phyloP scores from a whole-genome alignment of 2,329 filamentous ascomycete species.

The Sporothrix sp. region DNA sequence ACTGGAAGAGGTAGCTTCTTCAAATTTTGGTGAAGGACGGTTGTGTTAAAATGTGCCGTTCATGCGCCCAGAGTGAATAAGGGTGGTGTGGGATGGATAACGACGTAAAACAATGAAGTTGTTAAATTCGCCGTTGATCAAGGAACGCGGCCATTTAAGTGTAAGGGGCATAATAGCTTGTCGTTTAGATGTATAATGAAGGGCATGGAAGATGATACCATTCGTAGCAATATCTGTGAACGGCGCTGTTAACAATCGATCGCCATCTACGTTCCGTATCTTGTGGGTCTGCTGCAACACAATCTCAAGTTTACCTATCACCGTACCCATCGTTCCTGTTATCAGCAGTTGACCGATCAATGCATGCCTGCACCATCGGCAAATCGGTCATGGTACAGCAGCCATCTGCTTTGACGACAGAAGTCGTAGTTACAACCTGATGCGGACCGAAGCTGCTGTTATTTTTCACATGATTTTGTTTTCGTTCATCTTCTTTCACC shows the following conservation, averaged over 20 bases:
- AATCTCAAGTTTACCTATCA: background rate
- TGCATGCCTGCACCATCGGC: background rate
- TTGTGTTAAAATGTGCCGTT: background rate
- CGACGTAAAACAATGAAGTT: background rate
- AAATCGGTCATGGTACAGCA: background rate
- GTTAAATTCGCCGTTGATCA: background rate
- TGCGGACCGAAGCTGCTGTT: too few relatives aligned
- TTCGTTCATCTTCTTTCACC: background rate
- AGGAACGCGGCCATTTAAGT: background rate
- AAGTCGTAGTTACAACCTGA: background rate
- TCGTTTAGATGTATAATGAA: too few relatives aligned
- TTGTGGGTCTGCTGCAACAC: background rate
- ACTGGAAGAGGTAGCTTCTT: too few relatives aligned
- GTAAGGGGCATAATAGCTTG: too few relatives aligned
- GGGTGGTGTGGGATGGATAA: background rate
- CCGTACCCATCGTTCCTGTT: background rate
- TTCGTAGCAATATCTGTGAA: too few relatives aligned
- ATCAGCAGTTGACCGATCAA: background rate
- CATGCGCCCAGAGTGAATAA: background rate
- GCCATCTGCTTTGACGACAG: background rate
- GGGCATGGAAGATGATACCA: too few relatives aligned
- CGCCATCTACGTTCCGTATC: background rate
- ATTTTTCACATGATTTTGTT: too few relatives aligned
- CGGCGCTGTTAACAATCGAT: too few relatives aligned
- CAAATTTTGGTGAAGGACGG: too few relatives aligned